phyloP scores from a whole-genome alignment of 176 grass and related monocot genomes.

The Puya raimondii region DNA sequence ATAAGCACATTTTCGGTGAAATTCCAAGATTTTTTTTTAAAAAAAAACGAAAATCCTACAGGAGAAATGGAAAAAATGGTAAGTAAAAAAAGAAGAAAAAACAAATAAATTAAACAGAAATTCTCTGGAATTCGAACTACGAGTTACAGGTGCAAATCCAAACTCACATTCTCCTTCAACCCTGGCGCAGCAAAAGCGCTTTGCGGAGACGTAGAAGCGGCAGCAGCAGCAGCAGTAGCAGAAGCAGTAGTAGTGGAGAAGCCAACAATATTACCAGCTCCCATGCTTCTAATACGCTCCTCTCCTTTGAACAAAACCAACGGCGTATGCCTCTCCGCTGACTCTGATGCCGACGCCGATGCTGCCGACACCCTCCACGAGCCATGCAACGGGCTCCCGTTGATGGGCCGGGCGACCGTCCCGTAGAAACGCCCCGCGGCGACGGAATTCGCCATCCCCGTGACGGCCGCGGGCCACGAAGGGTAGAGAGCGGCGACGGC shows the following conservation, averaged over 20 bases:
- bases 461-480: conserved; percentile 25
- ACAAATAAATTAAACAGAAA: conserved; percentile 17
- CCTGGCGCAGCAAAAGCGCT: conserved; percentile 37
- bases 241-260: conserved; percentile 20
- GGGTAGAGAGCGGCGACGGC: conserved; percentile 29
- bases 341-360: conserved; percentile 26
- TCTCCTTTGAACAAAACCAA: conserved; percentile 31
- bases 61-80: conserved; percentile 10
- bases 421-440: conserved; percentile 32
- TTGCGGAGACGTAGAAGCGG: conserved; percentile 27
- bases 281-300: conserved; percentile 14
- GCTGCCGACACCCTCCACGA: conserved; percentile 45
- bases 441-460: conserved; percentile 1
- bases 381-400: conserved; percentile 41
- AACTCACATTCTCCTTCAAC: conserved; percentile 53
- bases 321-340: conserved; percentile 13
- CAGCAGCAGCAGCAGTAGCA: not conserved
- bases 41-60: conserved; percentile 5
- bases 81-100: conserved; percentile 13
- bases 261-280: conserved; percentile 17
- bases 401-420: conserved; percentile 57
- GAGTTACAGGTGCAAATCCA: conserved; percentile 89
- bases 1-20: not conserved
- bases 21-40: conserved; percentile 1
- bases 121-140: not conserved